These are phyloP conservation scores for Paramecium octaurelia DNA, from an alignment of 73 alveolate genomes.

Conservation along the genomic window DNA sequence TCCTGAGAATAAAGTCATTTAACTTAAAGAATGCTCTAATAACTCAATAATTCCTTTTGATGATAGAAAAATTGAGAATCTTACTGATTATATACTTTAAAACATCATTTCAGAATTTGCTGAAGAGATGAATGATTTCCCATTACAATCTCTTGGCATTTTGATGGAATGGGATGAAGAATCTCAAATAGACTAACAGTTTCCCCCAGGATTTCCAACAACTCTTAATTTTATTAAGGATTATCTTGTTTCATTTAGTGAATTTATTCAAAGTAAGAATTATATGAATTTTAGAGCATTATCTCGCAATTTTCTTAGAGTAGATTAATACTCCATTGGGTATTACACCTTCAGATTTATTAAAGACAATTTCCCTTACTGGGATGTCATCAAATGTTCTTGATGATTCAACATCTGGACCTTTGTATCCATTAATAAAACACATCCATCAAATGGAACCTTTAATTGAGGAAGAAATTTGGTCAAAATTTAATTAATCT, in stretches of 20 bases:
- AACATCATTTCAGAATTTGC: slow-evolving; percentile 18
- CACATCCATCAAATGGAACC: slow-evolving; percentile 55
- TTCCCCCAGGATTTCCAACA: slow-evolving; percentile 41
- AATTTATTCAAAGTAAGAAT: slow-evolving; percentile 26
- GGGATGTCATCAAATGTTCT: slow-evolving; percentile 26
- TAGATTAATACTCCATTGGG: slow-evolving; percentile 54
- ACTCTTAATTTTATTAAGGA: slow-evolving; percentile 54
- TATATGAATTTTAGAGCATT: not conserved
- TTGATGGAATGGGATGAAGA: slow-evolving; percentile 51
- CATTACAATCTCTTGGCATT: not conserved
- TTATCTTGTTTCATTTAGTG: slow-evolving; percentile 45
- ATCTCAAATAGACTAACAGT: not conserved
- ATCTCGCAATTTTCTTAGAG: not conserved
- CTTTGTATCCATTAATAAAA: slow-evolving; percentile 53
- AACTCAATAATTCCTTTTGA: not conserved
- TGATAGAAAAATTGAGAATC: not conserved
- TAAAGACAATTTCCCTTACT: slow-evolving; percentile 48
- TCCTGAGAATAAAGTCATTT: not conserved
- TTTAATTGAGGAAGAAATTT: slow-evolving; percentile 52
- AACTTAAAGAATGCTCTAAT: not conserved
- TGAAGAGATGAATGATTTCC: slow-evolving; percentile 24
- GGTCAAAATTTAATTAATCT: slow-evolving; percentile 36
- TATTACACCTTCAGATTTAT: slow-evolving; percentile 40
- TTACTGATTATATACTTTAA: slow-evolving; percentile 4
- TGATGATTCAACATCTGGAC: slow-evolving; percentile 55